Evolutionary conservation across 306 rosid genomes (phyloP).

Genomic region (Inga oerstediana): DNA sequence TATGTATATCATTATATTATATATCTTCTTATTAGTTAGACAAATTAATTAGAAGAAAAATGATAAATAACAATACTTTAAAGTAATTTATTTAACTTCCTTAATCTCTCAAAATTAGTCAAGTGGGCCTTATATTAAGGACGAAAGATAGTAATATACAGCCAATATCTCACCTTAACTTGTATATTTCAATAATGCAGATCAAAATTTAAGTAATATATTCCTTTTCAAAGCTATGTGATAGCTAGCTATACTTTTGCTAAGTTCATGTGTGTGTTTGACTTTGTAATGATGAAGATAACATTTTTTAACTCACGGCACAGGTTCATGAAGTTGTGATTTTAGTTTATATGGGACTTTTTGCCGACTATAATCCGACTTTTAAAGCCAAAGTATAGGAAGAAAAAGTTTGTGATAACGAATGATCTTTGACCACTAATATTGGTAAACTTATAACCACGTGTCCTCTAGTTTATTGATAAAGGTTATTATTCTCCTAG

Average conservation of each 20-base stretch:
- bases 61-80: no score
- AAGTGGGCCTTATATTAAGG: no score
- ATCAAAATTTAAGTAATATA: not conserved
- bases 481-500: not conserved
- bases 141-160: not conserved
- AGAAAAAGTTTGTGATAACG: slow-evolving; percentile 12
- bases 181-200: not conserved
- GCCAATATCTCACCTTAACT: slow-evolving; percentile 32
- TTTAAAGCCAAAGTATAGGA: slow-evolving; percentile 20
- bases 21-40: no score
- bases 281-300: slow-evolving; percentile 34
- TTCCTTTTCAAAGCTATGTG: not conserved
- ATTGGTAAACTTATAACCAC: slow-evolving; percentile 43
- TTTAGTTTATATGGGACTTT: not conserved
- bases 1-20: no score
- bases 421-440: slow-evolving; percentile 55
- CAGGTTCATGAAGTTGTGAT: slow-evolving; percentile 35
- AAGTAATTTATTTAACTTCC: no score
- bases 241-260: not conserved
- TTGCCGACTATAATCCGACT: slow-evolving; percentile 25
- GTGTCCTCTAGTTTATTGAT: slow-evolving; percentile 36
- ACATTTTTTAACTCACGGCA: slow-evolving; percentile 29
- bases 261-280: slow-evolving; percentile 30
- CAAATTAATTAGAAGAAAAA: no score
- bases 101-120: no score